A percentile compares a stretch with the other conserved stretches of the same genome.
Conservation (phyloP, 2,329 filamentous ascomycete genomes). For the Hortaea sp. region DNA sequence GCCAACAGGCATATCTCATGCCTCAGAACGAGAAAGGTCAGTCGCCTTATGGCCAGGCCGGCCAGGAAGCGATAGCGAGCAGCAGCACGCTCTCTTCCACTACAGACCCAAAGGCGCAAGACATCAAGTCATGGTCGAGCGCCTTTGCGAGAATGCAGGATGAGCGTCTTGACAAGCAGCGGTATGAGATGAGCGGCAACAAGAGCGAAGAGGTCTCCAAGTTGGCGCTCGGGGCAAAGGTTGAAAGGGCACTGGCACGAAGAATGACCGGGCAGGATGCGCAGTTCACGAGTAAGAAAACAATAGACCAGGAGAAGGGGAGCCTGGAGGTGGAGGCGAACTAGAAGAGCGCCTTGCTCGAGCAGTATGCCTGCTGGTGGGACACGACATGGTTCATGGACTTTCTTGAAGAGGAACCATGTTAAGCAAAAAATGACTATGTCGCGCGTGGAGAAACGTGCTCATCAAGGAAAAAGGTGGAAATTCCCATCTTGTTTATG, state of each 20-base stretch:
- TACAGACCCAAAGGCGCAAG: conserved; percentile 44
- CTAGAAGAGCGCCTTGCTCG: conserved; percentile 4
- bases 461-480: background rate
- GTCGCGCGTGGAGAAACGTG: background rate
- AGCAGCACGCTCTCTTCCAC: conserved; percentile 18
- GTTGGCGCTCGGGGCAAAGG: conserved; percentile 78
- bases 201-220: conserved; percentile 77
- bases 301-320: conserved; percentile 9
- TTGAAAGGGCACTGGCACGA: conserved; percentile 75
- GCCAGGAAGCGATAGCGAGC: conserved; percentile 12
- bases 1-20: background rate
- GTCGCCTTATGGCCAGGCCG: conserved; percentile 9
- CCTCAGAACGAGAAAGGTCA: conserved; percentile 1
- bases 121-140: conserved; percentile 67
- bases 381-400: background rate
- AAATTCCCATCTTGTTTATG: background rate
- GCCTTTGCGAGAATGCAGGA: conserved; percentile 83
- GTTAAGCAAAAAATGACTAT: background rate
- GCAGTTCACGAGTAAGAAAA: conserved; percentile 46
- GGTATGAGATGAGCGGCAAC: conserved; percentile 66
- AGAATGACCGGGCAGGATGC: conserved; percentile 86
- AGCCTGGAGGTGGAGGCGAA: conserved; percentile 13
- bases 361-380: background rate
- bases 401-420: background rate
- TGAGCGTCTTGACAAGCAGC: conserved; percentile 71